These are phyloP conservation scores for Grifola frondosa DNA, from an alignment of 1,284 basidiomycete genomes.

Conservation along the genomic window DNA sequence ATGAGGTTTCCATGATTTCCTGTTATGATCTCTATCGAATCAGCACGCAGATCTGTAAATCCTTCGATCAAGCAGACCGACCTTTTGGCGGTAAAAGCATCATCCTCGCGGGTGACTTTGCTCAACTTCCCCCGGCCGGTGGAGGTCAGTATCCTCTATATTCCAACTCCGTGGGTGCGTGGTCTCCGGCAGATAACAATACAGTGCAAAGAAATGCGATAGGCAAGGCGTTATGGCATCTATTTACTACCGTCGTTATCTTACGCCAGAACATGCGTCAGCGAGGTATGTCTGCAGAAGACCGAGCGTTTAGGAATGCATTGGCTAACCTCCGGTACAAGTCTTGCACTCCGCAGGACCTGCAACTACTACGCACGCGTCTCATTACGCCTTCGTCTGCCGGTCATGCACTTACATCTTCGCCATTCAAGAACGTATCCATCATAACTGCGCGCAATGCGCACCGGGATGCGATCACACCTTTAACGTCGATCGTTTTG, in stretches of 20 bases:
- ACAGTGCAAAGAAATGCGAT: too few relatives aligned
- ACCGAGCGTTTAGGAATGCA: conserved; percentile 27
- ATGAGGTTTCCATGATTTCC: background rate
- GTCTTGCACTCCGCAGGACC: conserved; percentile 33
- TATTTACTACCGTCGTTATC: conserved; percentile 21
- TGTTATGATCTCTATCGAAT: background rate
- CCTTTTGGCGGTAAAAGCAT: too few relatives aligned
- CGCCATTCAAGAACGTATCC: conserved; percentile 26
- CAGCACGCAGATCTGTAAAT: too few relatives aligned
- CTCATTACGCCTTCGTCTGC: conserved; percentile 13
- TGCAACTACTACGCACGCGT: conserved; percentile 28
- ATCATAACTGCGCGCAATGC: conserved; percentile 31
- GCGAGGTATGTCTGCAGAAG: conserved; percentile 16
- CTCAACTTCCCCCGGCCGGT: background rate
- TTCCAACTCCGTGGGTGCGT: background rate
- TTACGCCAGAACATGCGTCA: conserved; percentile 33
- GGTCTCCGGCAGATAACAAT: too few relatives aligned
- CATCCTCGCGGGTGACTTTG: conserved; percentile 4
- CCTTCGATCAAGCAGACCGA: background rate
- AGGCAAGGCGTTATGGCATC: conserved; percentile 24
- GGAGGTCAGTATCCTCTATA: background rate
- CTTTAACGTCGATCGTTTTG: conserved; percentile 1
- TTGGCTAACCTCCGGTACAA: conserved; percentile 37
- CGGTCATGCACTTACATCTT: background rate
- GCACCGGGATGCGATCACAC: conserved; percentile 30